Conservation (phyloP, 2,329 filamentous ascomycete species). For the Penicillium verrucosum region DNA sequence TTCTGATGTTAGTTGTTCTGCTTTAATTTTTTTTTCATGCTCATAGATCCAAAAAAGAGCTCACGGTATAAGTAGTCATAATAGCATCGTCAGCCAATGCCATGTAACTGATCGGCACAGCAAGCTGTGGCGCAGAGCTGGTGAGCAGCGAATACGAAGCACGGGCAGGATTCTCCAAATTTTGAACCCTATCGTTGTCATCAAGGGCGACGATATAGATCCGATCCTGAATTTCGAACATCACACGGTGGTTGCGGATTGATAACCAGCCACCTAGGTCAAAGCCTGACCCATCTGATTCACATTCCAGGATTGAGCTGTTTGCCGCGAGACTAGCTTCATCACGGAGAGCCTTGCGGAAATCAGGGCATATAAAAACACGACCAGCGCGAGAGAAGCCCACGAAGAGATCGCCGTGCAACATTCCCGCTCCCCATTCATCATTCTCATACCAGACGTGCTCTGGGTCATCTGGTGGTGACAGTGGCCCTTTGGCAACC, state of each 20-base stretch:
- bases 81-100: constrained; percentile 47
- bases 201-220: constrained; percentile 45
- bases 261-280: constrained; percentile 49
- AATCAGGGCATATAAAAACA: constrained; percentile 46
- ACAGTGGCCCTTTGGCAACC: constrained; percentile 27
- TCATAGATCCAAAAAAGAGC: not conserved
- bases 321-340: constrained; percentile 24
- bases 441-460: constrained; percentile 37
- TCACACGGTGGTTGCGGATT: constrained; percentile 41
- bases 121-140: constrained; percentile 38
- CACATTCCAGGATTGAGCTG: constrained; percentile 42
- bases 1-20: constrained; percentile 10
- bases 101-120: constrained; percentile 49
- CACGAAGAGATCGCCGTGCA: constrained; percentile 42
- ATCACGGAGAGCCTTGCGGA: constrained; percentile 38
- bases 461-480: constrained; percentile 20
- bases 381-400: constrained; percentile 45
- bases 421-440: constrained; percentile 50
- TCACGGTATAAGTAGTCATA: constrained; percentile 45
- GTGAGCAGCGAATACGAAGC: constrained; percentile 37
- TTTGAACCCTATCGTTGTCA: constrained; percentile 30
- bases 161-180: constrained; percentile 17
- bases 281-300: constrained; percentile 41
- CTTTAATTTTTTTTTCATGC: not conserved
- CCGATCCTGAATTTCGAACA: constrained; percentile 46